Conservation (phyloP, 768 basidiomycete genomes). For the Suillus tomentosus region DNA sequence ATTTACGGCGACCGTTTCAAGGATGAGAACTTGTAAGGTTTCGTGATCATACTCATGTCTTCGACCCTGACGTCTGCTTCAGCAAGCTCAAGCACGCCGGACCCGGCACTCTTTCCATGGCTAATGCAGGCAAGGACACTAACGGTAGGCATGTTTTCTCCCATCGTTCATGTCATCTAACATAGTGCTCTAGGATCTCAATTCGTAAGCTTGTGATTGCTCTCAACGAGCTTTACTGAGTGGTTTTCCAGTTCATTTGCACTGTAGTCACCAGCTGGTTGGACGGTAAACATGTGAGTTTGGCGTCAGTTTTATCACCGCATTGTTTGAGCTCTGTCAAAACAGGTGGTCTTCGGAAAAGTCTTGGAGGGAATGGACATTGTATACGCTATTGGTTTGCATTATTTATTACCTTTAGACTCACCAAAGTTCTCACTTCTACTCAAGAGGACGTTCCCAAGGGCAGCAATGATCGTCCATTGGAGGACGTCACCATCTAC, state of each 20-base stretch:
- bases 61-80: constrained; percentile 8
- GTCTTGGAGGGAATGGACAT: constrained; percentile 94
- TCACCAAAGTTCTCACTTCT: constrained; percentile 16
- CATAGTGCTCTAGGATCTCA: constrained; percentile 63
- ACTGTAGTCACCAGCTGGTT: constrained; percentile 87
- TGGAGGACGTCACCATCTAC: constrained; percentile 74
- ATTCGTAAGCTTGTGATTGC: constrained; percentile 57
- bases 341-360: constrained; percentile 88
- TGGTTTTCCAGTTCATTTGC: constrained; percentile 76
- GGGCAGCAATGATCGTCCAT: constrained; percentile 69
- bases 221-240: background rate
- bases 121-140: constrained; percentile 90
- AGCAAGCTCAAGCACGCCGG: constrained; percentile 96
- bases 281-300: constrained; percentile 81
- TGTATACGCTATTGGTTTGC: constrained; percentile 70
- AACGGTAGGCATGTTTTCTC: constrained; percentile 60
- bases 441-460: constrained; percentile 73
- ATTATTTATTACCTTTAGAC: background rate
- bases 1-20: constrained; percentile 91
- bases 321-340: constrained; percentile 16
- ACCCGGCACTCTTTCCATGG: constrained; percentile 90
- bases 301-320: background rate
- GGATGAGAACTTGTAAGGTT: constrained; percentile 91
- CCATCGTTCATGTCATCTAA: constrained; percentile 7
- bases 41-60: background rate